A percentile compares a stretch with the other conserved stretches of the same genome.
Conservation (phyloP, 129 eudicot species). For the Flaveria ramosissima region DNA sequence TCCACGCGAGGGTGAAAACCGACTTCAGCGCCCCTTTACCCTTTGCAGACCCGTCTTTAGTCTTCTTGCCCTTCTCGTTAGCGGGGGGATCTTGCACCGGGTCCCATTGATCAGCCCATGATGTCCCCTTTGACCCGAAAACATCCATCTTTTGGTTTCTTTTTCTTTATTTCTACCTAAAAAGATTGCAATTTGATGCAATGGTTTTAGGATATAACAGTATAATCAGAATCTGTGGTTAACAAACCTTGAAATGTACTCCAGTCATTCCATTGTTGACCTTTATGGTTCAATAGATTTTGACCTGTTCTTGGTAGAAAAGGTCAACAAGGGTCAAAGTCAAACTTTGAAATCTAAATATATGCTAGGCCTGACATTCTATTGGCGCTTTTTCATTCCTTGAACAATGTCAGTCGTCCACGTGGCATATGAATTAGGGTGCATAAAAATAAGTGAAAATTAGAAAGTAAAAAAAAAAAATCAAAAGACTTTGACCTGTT, state of each 20-base stretch:
- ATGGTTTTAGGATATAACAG: conserved; percentile 3
- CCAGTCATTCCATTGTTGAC: conserved; percentile 24
- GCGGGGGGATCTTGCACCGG: conserved; percentile 42
- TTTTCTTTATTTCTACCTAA: conserved; percentile 19
- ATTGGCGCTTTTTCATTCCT: not conserved
- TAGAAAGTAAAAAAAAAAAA: not conserved
- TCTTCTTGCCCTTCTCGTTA: conserved; percentile 32
- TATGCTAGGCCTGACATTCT: conserved; percentile 19
- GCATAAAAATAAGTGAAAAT: not conserved
- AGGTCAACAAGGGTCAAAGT: conserved; percentile 25
- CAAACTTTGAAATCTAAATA: conserved; percentile 33
- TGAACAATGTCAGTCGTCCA: not conserved
- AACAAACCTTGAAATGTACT: conserved; percentile 2
- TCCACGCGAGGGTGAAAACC: conserved; percentile 43
- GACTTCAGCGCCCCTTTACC: conserved; percentile 36
- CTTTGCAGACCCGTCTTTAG: conserved; percentile 20
- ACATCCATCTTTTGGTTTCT: conserved; percentile 45
- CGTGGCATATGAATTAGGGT: conserved; percentile 9
- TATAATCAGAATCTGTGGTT: conserved; percentile 20
- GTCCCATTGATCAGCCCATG: conserved; percentile 82
- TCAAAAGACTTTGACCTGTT: not conserved
- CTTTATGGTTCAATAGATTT: conserved; percentile 20
- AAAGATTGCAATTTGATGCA: conserved; percentile 18
- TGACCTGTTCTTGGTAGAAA: conserved; percentile 24
- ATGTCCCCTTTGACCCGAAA: conserved; percentile 46